phyloP scores from a whole-genome alignment of 106 monocot genomes.

The Platanthera guangdongensis region DNA sequence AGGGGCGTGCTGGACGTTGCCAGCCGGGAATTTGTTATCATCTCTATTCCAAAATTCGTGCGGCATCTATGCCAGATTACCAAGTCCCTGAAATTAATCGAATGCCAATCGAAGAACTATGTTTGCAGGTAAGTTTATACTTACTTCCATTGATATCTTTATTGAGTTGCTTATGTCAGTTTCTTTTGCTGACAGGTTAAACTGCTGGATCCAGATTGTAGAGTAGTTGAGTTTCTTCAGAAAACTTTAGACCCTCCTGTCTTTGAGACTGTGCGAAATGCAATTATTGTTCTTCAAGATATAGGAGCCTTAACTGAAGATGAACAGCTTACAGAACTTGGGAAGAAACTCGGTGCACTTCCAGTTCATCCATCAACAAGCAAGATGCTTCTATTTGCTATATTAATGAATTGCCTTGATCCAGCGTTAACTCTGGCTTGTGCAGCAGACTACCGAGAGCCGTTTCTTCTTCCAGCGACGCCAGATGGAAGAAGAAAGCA shows the following conservation, averaged over 20 bases:
- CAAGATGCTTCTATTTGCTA: constrained; percentile 96
- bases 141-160: not conserved
- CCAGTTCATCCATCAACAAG: constrained; percentile 91
- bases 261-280: constrained; percentile 67
- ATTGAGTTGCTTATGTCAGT: constrained; percentile 4
- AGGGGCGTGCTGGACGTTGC: constrained; percentile 97
- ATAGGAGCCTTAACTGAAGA: constrained; percentile 85
- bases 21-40: constrained; percentile 95
- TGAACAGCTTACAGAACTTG: constrained; percentile 84
- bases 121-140: constrained; percentile 57
- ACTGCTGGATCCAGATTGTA: constrained; percentile 65
- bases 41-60: constrained; percentile 72
- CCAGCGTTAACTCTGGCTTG: constrained; percentile 94
- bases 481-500: constrained; percentile 79
- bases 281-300: constrained; percentile 66
- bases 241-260: constrained; percentile 92
- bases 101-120: constrained; percentile 97
- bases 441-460: constrained; percentile 73
- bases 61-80: constrained; percentile 54
- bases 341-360: constrained; percentile 69
- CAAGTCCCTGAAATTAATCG: constrained; percentile 96
- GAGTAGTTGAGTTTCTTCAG: constrained; percentile 65
- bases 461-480: constrained; percentile 73
- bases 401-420: constrained; percentile 94
- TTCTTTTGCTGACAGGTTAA: constrained; percentile 58